Conservation (phyloP, 768 basidiomycete genomes). For the Exidia glandulosa region DNA sequence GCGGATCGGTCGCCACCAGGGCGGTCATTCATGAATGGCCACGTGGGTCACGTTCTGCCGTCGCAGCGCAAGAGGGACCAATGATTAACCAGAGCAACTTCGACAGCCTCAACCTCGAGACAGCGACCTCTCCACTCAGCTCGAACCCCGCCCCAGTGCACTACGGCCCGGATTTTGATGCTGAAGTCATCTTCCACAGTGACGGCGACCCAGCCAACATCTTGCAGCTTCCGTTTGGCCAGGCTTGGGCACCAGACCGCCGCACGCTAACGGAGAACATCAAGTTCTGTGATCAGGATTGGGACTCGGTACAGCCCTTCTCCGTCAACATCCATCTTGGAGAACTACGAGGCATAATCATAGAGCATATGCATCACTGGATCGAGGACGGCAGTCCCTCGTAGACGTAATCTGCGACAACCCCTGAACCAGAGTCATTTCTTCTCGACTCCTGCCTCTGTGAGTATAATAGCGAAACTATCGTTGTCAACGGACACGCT, state of each 20-base stretch:
- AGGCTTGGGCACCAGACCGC: neutral
- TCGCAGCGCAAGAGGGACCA: neutral
- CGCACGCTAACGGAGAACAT: neutral
- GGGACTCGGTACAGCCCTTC: constrained; percentile 21
- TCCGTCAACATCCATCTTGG: constrained; percentile 10
- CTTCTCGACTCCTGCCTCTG: constrained; percentile 97
- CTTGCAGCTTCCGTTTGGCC: neutral
- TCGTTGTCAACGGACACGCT: too few species aligned
- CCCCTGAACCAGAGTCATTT: constrained; percentile 79
- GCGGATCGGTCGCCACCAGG: neutral
- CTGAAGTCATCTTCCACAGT: neutral
- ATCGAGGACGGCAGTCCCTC: constrained; percentile 72
- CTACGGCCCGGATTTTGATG: neutral
- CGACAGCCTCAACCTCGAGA: neutral
- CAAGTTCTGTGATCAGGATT: constrained; percentile 8
- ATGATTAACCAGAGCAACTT: neutral
- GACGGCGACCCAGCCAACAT: neutral
- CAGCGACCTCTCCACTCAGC: neutral
- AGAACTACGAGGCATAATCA: constrained; percentile 38
- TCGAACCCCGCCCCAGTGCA: neutral
- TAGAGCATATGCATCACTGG: constrained; percentile 70
- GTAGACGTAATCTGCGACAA: constrained; percentile 91
- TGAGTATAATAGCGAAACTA: too few species aligned
- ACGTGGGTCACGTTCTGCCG: neutral
- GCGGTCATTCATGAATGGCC: neutral